Evolutionary conservation across 202 grass and related monocot genomes (phyloP).

Genomic region (Sporobolus alterniflorus): DNA sequence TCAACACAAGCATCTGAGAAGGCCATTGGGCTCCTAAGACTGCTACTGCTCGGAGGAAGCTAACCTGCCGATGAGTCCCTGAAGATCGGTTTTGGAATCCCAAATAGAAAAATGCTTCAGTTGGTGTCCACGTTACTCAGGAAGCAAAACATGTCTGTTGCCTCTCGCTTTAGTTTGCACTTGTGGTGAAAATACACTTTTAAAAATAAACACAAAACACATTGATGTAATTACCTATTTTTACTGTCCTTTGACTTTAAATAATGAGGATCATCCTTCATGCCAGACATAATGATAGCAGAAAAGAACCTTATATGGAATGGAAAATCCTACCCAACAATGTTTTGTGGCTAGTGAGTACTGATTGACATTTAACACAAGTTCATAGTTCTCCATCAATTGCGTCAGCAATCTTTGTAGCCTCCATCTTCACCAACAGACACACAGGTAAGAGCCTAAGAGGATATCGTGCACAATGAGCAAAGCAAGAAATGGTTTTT

Average conservation of each 20-base stretch:
- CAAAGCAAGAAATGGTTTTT: too few relatives aligned
- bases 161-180: not conserved
- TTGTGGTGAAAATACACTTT: not conserved
- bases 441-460: too few relatives aligned
- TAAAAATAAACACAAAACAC: not conserved
- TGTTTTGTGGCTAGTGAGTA: too few relatives aligned
- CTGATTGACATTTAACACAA: too few relatives aligned
- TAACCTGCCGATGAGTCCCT: conserved; percentile 34
- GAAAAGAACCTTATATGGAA: too few relatives aligned
- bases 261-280: not conserved
- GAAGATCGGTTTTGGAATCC: not conserved
- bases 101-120: not conserved
- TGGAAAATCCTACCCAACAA: too few relatives aligned
- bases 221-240: not conserved
- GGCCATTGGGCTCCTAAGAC: conserved; percentile 77
- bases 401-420: too few relatives aligned
- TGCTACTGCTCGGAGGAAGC: conserved; percentile 56
- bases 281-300: too few relatives aligned
- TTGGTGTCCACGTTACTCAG: not conserved
- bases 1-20: conserved; percentile 73
- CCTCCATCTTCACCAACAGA: too few relatives aligned
- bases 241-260: not conserved
- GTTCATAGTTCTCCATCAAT: too few relatives aligned
- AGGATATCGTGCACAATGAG: too few relatives aligned
- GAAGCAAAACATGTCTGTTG: not conserved